A percentile compares a stretch with the other conserved stretches of the same genome.
These are phyloP conservation scores for Babjeviella inositovora DNA, from an alignment of 805 yeast genomes.

Conservation along the genomic window DNA sequence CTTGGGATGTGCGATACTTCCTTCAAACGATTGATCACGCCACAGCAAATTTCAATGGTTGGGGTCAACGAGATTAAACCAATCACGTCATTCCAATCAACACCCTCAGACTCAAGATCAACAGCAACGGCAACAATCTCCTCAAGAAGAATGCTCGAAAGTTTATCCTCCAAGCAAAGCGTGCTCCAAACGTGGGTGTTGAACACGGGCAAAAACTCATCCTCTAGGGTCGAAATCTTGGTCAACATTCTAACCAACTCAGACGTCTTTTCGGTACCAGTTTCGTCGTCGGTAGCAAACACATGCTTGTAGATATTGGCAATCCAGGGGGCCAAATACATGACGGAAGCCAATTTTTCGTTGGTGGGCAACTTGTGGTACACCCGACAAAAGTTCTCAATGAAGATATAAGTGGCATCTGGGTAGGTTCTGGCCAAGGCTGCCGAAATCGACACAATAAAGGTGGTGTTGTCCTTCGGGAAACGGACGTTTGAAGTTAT, in stretches of 20 bases:
- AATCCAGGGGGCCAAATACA: slow-evolving; percentile 62
- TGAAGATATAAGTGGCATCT: slow-evolving; percentile 39
- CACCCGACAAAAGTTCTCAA: slow-evolving; percentile 31
- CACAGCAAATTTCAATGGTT: slow-evolving; percentile 57
- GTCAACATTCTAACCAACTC: slow-evolving; percentile 49
- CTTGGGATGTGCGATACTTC: slow-evolving; percentile 34
- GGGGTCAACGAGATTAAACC: slow-evolving; percentile 51
- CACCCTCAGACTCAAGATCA: slow-evolving; percentile 64
- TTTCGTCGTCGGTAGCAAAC: slow-evolving; percentile 31
- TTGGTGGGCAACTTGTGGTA: slow-evolving; percentile 17
- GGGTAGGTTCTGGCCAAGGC: slow-evolving; percentile 44
- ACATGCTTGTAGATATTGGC: slow-evolving; percentile 45
- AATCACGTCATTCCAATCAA: slow-evolving; percentile 47
- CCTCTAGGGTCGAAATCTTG: slow-evolving; percentile 32
- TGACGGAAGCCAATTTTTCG: slow-evolving; percentile 20
- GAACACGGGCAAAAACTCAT: slow-evolving; percentile 31
- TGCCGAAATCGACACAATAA: slow-evolving; percentile 38
- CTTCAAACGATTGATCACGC: slow-evolving; percentile 40
- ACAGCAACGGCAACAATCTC: slow-evolving; percentile 63
- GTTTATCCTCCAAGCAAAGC: slow-evolving; percentile 41
- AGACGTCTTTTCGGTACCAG: slow-evolving; percentile 45
- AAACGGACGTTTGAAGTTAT: slow-evolving; percentile 45
- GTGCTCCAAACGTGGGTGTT: slow-evolving; percentile 53
- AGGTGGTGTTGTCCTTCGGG: slow-evolving; percentile 51
- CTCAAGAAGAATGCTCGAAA: slow-evolving; percentile 44